Percentiles rank a stretch among this genome's conserved stretches.
These are phyloP conservation scores for Phytophthora lateralis DNA, from an alignment of 352 stramenopile genomes.

Conservation along the genomic window DNA sequence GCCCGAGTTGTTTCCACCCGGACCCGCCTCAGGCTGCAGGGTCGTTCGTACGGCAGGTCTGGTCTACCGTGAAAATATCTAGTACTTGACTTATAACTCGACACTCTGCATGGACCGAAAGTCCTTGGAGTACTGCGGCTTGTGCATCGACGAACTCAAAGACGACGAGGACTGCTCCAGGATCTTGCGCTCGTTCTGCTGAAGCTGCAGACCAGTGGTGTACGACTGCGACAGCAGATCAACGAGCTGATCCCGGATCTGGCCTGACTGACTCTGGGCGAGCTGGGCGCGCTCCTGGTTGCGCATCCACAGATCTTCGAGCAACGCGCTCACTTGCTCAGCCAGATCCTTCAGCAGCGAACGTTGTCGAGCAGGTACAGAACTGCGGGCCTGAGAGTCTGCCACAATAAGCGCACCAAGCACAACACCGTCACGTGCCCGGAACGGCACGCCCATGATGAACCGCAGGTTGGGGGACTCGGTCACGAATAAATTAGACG, in stretches of 20 bases:
- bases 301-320: constrained; percentile 50
- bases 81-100: constrained; percentile 38
- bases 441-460: constrained; percentile 59
- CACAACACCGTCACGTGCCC: constrained; percentile 50
- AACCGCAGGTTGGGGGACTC: constrained; percentile 60
- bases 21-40: constrained; percentile 7
- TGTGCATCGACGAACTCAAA: constrained; percentile 28
- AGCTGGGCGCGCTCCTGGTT: constrained; percentile 37
- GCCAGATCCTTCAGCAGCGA: constrained; percentile 46
- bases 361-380: constrained; percentile 36
- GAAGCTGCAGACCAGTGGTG: constrained; percentile 51
- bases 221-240: constrained; percentile 61
- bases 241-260: constrained; percentile 50
- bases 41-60: constrained; percentile 25
- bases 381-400: constrained; percentile 43
- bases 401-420: constrained; percentile 66
- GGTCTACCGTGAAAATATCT: constrained; percentile 20
- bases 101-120: constrained; percentile 42
- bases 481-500: constrained; percentile 61
- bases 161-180: constrained; percentile 29
- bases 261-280: constrained; percentile 28
- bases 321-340: constrained; percentile 50
- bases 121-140: constrained; percentile 34
- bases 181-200: constrained; percentile 52
- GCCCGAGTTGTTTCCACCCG: constrained; percentile 15